Base-by-base conservation (phyloP, 768 basidiomycete species). In the Phanerodontia chrysosporium region DNA sequence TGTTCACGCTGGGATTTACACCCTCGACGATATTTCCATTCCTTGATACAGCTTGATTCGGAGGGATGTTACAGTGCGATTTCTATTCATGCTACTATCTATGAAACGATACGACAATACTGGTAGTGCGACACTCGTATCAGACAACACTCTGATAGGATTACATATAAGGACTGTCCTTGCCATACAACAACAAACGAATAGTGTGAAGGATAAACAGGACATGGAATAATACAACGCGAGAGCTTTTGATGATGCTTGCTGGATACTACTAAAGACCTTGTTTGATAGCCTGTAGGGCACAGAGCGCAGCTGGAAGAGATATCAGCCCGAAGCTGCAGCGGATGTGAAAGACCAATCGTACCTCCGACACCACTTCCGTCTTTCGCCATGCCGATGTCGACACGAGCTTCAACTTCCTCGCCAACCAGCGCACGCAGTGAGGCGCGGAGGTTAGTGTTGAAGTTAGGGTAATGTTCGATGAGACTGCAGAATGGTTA, bases 291-390 rank as follows among this genome's bases (percentile, higher is more conserved):
- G 91, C 89, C 76, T 90, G 86, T 32, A 95, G 79, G 1, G 94
- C 94, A 65, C 91, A 90, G 42, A 97, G 78, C 44, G 94, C 94
- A 70, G 94, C 94, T 95, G 61, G 18, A 62, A 56, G 18, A 28
- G 21, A 24, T 21, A 49, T 48, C 21, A 44, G 51, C 54, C 64
- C 48, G 48, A 59, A 56, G 22, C 42, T 58, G 54, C 30, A 24
- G 32, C 27, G 8, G 30, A 4, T 30, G 1, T 13, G 30, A n/a
- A 51, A 44, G 18, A n/a, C 36, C 51, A 35, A 22, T 72, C 89
- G 75, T 72, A 97, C 95, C 96, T 69, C 97, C 97, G 44, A 95
- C 94, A 36, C 96, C 97, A 67, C 92, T 95, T 13, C 97, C 97
- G 65, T 99, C 97, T 73, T 97, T 98, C 3, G 97, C 97, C 70